Conservation (phyloP, 2,329 filamentous ascomycete species). For the Plectosphaerella plurivora region DNA sequence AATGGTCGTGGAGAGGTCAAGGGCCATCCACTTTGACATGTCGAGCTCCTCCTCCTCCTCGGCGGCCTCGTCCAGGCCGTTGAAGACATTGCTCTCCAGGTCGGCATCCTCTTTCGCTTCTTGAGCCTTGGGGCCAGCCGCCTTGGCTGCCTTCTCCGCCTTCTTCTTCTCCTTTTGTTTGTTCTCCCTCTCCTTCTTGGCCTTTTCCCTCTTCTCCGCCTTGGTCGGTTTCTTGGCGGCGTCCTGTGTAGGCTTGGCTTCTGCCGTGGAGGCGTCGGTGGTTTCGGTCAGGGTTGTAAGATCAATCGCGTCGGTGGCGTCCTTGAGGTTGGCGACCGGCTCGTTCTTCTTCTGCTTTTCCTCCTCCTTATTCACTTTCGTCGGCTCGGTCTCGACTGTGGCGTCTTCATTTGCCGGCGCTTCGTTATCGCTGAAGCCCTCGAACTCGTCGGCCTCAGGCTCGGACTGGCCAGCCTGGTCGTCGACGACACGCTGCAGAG, state of each 20-base stretch:
- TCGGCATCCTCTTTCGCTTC: slow-evolving; percentile 32
- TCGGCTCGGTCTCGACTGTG: no score
- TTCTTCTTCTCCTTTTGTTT: slow-evolving; percentile 14
- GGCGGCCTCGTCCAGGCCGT: slow-evolving; percentile 49
- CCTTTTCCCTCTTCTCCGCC: slow-evolving; percentile 25
- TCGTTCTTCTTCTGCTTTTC: slow-evolving; percentile 20
- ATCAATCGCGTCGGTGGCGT: not conserved
- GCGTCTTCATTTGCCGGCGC: slow-evolving; percentile 1
- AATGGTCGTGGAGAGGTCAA: slow-evolving; percentile 69
- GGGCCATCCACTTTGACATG: slow-evolving; percentile 71
- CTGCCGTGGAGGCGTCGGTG: slow-evolving; percentile 4
- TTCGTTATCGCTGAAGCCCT: slow-evolving; percentile 55
- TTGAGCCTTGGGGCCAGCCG: slow-evolving; percentile 18
- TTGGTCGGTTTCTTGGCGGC: slow-evolving; percentile 21
- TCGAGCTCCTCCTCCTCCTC: slow-evolving; percentile 61
- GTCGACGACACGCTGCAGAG: slow-evolving; percentile 1
- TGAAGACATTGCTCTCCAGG: slow-evolving; percentile 46
- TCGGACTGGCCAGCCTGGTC: not conserved
- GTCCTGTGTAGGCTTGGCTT: slow-evolving; percentile 26
- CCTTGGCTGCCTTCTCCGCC: slow-evolving; percentile 18
- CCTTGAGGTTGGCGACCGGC: slow-evolving; percentile 6
- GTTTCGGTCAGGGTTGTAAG: not conserved
- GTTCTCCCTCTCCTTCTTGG: slow-evolving; percentile 15
- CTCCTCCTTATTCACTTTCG: not conserved
- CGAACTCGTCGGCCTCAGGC: slow-evolving; percentile 53